A percentile compares a stretch with the other conserved stretches of the same genome.
These are phyloP conservation scores for Spinellus fusiger DNA, from an alignment of 192 early-diverging fungal species.

Conservation along the genomic window DNA sequence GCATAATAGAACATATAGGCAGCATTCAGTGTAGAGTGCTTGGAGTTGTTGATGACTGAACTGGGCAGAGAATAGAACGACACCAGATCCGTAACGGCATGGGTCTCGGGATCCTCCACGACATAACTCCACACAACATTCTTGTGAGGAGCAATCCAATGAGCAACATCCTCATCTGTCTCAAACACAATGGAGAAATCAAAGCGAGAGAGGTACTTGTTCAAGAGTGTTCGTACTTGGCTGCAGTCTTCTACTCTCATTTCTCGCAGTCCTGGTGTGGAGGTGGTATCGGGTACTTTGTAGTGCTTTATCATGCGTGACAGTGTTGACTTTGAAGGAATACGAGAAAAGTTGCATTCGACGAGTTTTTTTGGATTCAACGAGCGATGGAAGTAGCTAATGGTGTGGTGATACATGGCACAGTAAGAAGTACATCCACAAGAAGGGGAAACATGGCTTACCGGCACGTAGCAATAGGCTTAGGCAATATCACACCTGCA, in stretches of 20 bases:
- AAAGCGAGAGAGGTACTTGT: slow-evolving; percentile 62
- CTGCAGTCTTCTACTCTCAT: slow-evolving; percentile 79
- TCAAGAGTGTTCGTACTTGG: slow-evolving; percentile 66
- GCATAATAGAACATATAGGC: slow-evolving; percentile 97
- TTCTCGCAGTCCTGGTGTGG: slow-evolving; percentile 64
- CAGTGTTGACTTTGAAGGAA: slow-evolving; percentile 67
- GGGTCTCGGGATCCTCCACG: slow-evolving; percentile 65
- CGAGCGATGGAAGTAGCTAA: slow-evolving; percentile 89
- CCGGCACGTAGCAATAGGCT: slow-evolving; percentile 72
- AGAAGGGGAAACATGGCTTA: too few species aligned
- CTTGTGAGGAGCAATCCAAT: slow-evolving; percentile 84
- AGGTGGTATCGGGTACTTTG: slow-evolving; percentile 58
- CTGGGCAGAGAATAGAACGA: slow-evolving; percentile 97
- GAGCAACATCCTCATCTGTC: slow-evolving; percentile 79
- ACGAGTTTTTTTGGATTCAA: slow-evolving; percentile 93
- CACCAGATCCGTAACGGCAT: slow-evolving; percentile 79
- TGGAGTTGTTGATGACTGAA: slow-evolving; percentile 71
- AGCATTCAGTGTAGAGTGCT: slow-evolving; percentile 73
- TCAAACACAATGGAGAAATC: slow-evolving; percentile 69
- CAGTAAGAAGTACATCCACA: background rate
- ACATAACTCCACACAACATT: slow-evolving; percentile 92
- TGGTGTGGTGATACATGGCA: background rate
- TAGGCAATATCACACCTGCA: slow-evolving; percentile 86
- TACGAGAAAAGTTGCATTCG: slow-evolving; percentile 87
- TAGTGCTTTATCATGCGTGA: slow-evolving; percentile 63